Evolutionary conservation across 345 rosid species (phyloP).

Genomic region (Boechera divaricarpa): DNA sequence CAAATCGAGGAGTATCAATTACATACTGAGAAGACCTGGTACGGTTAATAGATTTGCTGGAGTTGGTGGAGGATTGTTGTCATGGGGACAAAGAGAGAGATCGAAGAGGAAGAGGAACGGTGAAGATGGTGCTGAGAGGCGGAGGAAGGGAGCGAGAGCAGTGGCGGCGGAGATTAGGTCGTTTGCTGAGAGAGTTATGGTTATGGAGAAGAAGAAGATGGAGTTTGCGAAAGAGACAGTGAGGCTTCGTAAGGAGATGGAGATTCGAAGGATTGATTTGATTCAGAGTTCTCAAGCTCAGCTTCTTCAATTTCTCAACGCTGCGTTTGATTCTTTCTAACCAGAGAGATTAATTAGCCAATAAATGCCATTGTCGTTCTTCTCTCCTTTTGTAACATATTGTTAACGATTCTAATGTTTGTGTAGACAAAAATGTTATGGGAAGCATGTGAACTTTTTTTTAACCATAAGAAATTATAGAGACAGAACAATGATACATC

Average conservation of each 20-base stretch:
- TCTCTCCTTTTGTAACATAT: conserved; percentile 4
- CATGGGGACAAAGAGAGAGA: conserved; percentile 43
- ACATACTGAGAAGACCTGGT: conserved; percentile 60
- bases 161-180: conserved; percentile 64
- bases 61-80: conserved; percentile 35
- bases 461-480: not conserved
- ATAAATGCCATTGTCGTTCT: not conserved
- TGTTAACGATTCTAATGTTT: not conserved
- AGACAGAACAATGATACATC: conserved; percentile 34
- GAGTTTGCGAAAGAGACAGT: conserved; percentile 67
- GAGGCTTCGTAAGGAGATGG: conserved; percentile 70
- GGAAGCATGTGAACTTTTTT: not conserved
- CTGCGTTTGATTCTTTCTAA: conserved; percentile 44
- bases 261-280: conserved; percentile 61
- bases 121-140: conserved; percentile 35
- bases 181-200: conserved; percentile 61
- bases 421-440: not conserved
- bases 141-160: conserved; percentile 43
- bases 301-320: conserved; percentile 54
- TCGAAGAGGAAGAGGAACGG: conserved; percentile 42
- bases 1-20: conserved; percentile 66
- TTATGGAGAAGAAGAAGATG: conserved; percentile 73
- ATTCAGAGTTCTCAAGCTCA: conserved; percentile 62
- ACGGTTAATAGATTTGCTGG: conserved; percentile 60
- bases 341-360: not conserved